Evolutionary conservation across 73 alveolate species (phyloP), one percentile per base, ranked within the genome.

Genomic region (Paramecium biaurelia): DNA sequence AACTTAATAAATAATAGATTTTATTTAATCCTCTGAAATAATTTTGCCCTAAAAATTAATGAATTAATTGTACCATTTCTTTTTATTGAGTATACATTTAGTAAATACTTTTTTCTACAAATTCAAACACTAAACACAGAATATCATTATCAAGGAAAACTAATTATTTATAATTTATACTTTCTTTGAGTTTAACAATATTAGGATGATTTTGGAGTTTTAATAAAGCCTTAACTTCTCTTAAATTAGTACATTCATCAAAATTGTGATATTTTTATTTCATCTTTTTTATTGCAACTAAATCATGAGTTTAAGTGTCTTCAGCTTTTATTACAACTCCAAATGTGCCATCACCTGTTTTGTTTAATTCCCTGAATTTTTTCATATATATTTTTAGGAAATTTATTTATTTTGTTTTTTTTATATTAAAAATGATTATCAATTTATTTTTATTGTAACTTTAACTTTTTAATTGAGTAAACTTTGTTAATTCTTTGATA

Each of bases 271-370:
- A 97, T 85, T 96, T 97, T 95, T 95, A 93, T 93, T 97, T 97
- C 96, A 97, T 86, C 79, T 96, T 92, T 92, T 97, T 97, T 84
- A 97, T 97, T 5, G 99, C 99, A 3, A 97, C 99, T 30, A 89
- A 92, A 18, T 97, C 99, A 34, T 94, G 93, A 30, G 97, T 92
- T 57, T 89, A 53, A 84, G 93, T 94, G 86, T 96, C 96, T 72
- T 76, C 85, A 8, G 98, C 99, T 58, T 95, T 87, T 45, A 85
- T 95, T 57, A 97, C 99, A 24, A 94, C 95, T n/a, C 98, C 98
- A 88, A 93, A 97, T 74, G 99, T 95, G 20, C 99, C 99, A 76
- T 97, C 99, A 24, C 99, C 99, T 67, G 97, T 88, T 11, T 97
- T 93, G 70, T 93, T 95, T 45, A 95, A 88, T 32, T 94, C 93